Evolutionary conservation across 345 rosid genomes (phyloP).

Genomic region (Lepidium africanum): DNA sequence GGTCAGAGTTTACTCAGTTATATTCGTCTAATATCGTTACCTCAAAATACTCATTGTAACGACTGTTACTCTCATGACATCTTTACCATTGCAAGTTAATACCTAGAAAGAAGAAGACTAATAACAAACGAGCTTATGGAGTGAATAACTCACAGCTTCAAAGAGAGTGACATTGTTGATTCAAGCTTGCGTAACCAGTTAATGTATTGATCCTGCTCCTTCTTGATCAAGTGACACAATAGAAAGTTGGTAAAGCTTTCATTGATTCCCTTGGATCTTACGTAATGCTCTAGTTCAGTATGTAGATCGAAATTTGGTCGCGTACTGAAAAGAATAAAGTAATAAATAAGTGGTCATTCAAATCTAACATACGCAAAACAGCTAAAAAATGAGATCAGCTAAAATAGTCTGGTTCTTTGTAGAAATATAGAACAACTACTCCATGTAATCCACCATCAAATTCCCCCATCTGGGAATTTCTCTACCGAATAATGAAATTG

Average conservation of each 20-base stretch:
- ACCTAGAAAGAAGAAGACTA: background rate
- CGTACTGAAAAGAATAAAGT: constrained; percentile 25
- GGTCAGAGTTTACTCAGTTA: background rate
- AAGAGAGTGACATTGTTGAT: constrained; percentile 25
- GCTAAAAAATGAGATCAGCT: background rate
- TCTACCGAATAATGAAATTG: background rate
- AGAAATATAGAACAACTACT: background rate
- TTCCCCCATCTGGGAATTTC: background rate
- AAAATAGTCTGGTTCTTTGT: background rate
- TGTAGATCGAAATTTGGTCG: constrained; percentile 41
- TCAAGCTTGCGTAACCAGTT: constrained; percentile 66
- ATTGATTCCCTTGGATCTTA: constrained; percentile 50
- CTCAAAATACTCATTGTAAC: background rate
- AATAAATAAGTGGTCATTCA: background rate
- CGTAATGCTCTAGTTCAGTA: constrained; percentile 39
- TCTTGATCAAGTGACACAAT: constrained; percentile 47
- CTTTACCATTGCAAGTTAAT: background rate
- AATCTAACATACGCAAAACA: background rate
- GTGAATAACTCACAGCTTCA: background rate
- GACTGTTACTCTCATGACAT: background rate
- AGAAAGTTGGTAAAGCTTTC: constrained; percentile 51
- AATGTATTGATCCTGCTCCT: constrained; percentile 73
- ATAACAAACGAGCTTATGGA: background rate
- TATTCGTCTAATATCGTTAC: background rate
- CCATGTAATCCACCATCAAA: background rate